Conservation (phyloP, 257 asterid species). For the Capsicum baccatum region DNA sequence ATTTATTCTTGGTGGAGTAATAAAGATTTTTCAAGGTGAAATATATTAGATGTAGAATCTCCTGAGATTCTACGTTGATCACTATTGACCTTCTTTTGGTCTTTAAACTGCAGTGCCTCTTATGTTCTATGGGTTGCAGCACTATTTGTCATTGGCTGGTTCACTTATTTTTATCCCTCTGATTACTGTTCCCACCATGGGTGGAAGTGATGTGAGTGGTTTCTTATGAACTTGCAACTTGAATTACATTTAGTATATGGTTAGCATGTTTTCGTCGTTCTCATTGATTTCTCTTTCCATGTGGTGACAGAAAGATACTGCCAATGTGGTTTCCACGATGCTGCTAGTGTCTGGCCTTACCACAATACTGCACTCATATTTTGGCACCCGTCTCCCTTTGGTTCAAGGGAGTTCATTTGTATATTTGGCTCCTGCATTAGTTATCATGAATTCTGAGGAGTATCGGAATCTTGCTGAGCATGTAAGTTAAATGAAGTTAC, state of each 20-base stretch:
- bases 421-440: conserved; percentile 94
- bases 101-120: conserved; percentile 63
- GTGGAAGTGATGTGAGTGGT: conserved; percentile 92
- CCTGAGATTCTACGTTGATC: not conserved
- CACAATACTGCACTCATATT: conserved; percentile 72
- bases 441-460: conserved; percentile 85
- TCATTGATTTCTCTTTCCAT: conserved; percentile 38
- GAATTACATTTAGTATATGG: not conserved
- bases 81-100: conserved; percentile 35
- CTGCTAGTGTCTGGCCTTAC: conserved; percentile 86
- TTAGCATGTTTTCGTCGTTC: not conserved
- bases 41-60: not conserved
- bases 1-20: too few relatives aligned
- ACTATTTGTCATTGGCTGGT: conserved; percentile 93
- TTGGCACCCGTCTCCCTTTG: conserved; percentile 93
- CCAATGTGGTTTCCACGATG: conserved; percentile 91
- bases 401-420: conserved; percentile 99
- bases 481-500: conserved; percentile 51
- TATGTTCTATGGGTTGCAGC: conserved; percentile 83
- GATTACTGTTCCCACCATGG: conserved; percentile 89
- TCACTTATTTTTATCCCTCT: conserved; percentile 92
- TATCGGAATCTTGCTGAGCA: conserved; percentile 84
- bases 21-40: not conserved
- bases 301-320: conserved; percentile 78
- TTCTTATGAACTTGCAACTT: conserved; percentile 29